Conservation (phyloP, 2,329 filamentous ascomycete species). For the Pseudogymnoascus sp. region DNA sequence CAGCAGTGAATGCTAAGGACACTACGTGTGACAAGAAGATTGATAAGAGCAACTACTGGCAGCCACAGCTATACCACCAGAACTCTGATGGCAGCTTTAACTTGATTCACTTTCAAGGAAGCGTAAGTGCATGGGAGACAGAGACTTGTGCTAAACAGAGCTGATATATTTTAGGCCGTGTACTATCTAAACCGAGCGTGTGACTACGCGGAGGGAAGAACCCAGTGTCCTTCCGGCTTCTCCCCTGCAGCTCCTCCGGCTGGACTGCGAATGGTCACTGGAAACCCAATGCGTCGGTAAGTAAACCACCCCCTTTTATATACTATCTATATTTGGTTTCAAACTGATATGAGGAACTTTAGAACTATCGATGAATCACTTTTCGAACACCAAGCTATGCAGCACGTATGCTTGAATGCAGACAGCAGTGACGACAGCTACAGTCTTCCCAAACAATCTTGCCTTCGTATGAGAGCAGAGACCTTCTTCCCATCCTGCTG, state of each 20-base stretch:
- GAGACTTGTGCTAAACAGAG: neutral
- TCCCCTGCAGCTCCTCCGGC: constrained; percentile 12
- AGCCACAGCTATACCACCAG: constrained; percentile 16
- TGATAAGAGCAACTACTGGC: constrained; percentile 19
- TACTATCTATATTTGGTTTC: neutral
- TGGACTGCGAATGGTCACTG: constrained; percentile 21
- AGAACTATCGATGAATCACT: neutral
- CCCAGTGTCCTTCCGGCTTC: neutral
- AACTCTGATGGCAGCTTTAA: constrained; percentile 15
- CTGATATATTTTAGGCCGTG: constrained; percentile 12
- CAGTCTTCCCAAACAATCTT: neutral
- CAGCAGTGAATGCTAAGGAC: constrained; percentile 12
- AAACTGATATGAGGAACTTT: neutral
- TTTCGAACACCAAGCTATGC: constrained; percentile 2
- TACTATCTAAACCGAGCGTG: constrained; percentile 19
- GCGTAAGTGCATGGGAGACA: constrained; percentile 8
- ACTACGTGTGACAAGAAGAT: constrained; percentile 19
- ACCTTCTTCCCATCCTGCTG: constrained; percentile 19
- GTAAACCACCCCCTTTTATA: neutral
- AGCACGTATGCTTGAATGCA: constrained; percentile 2
- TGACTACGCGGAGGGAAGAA: constrained; percentile 5
- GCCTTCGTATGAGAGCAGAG: neutral
- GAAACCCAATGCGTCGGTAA: constrained; percentile 15
- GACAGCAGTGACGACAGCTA: neutral
- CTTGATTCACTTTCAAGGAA: constrained; percentile 13